phyloP scores from a whole-genome alignment of 2,329 filamentous ascomycete genomes.

The Colletotrichum liriopes region DNA sequence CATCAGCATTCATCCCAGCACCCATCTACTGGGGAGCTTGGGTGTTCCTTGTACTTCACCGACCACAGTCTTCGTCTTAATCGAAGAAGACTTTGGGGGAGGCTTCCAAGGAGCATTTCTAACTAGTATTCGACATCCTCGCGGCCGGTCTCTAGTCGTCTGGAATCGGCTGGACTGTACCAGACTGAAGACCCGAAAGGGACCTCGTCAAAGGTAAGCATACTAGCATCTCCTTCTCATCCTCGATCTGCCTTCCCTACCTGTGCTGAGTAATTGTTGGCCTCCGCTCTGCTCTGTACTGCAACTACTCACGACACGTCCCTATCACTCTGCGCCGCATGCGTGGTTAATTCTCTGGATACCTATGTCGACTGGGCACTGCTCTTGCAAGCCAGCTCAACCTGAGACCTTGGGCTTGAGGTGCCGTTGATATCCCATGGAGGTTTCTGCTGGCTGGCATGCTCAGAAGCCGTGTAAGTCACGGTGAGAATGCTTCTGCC shows the following conservation, averaged over 20 bases:
- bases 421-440: neutral
- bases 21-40: conserved; percentile 18
- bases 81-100: neutral
- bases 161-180: conserved; percentile 6
- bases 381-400: too few species aligned
- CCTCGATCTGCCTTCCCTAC: neutral
- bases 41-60: conserved; percentile 26
- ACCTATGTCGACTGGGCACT: neutral
- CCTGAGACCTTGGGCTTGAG: neutral
- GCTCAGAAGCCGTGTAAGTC: neutral
- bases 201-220: conserved; percentile 12
- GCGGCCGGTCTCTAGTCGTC: neutral
- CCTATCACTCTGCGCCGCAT: neutral
- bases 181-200: neutral
- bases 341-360: neutral
- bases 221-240: neutral
- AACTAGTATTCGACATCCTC: neutral
- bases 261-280: neutral
- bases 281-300: too few species aligned
- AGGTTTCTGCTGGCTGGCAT: neutral
- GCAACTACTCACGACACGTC: neutral
- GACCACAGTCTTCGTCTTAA: neutral
- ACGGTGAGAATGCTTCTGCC: neutral
- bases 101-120: neutral
- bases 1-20: conserved; percentile 36